Evolutionary conservation across 2,329 filamentous ascomycete genomes (phyloP).

Genomic region (Akanthomyces muscarius): DNA sequence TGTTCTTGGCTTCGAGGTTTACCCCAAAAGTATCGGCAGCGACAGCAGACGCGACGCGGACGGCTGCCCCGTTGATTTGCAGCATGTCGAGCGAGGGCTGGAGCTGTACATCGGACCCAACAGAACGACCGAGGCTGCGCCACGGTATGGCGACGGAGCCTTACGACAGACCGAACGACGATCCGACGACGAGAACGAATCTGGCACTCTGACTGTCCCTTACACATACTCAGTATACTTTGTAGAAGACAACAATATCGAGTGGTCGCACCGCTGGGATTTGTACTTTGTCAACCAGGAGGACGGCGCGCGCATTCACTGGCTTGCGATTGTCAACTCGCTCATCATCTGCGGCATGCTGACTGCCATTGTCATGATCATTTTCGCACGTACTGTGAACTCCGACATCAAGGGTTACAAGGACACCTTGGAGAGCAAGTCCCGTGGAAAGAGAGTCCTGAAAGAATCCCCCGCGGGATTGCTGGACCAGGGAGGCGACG

Average conservation of each 20-base stretch:
- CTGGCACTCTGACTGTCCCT: conserved; percentile 66
- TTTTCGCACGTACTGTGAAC: conserved; percentile 72
- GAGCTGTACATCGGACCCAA: conserved; percentile 66
- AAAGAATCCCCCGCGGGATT: conserved; percentile 56
- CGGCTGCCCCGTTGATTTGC: conserved; percentile 66
- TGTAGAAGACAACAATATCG: conserved; percentile 72
- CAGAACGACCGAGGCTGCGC: conserved; percentile 44
- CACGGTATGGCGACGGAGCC: conserved; percentile 47
- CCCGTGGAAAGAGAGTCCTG: conserved; percentile 53
- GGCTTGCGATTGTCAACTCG: conserved; percentile 85
- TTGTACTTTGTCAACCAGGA: conserved; percentile 86
- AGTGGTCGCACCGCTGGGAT: conserved; percentile 84
- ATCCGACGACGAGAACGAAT: conserved; percentile 57
- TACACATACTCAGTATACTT: conserved; percentile 92
- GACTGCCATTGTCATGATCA: conserved; percentile 75
- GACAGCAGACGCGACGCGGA: conserved; percentile 54
- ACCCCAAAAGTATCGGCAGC: conserved; percentile 74
- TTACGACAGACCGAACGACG: conserved; percentile 54
- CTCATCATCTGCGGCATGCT: conserved; percentile 76
- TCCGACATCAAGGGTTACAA: conserved; percentile 74
- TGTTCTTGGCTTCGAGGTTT: conserved; percentile 85
- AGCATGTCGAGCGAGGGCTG: conserved; percentile 59
- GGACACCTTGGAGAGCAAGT: conserved; percentile 62
- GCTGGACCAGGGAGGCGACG: conserved; percentile 55
- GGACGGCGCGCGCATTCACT: conserved; percentile 76